Percentiles rank a stretch among this genome's conserved stretches.
These are phyloP conservation scores for Eruca vesicaria DNA, from an alignment of 441 rosid genomes.

Conservation along the genomic window DNA sequence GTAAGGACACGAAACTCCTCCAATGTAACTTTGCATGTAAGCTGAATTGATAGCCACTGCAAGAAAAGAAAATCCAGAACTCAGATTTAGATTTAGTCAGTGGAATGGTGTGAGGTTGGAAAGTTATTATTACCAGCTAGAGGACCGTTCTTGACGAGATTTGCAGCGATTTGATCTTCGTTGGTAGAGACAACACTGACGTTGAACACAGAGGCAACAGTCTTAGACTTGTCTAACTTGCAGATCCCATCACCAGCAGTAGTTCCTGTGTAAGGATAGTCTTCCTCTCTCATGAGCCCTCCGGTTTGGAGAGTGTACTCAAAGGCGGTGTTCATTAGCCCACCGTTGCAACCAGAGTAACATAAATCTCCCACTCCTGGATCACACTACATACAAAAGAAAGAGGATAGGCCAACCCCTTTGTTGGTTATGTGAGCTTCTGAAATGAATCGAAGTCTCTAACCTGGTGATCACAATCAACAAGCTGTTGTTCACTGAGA, in stretches of 20 bases:
- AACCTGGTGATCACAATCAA: slow-evolving; percentile 98
- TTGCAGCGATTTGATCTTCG: slow-evolving; percentile 93
- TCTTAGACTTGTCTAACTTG: slow-evolving; percentile 76
- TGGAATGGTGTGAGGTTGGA: neutral
- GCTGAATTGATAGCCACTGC: slow-evolving; percentile 81
- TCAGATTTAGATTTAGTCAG: neutral
- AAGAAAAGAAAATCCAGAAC: slow-evolving; percentile 21
- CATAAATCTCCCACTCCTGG: slow-evolving; percentile 73
- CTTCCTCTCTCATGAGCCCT: slow-evolving; percentile 88
- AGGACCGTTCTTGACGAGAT: slow-evolving; percentile 87
- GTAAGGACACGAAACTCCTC: slow-evolving; percentile 92
- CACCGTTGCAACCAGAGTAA: slow-evolving; percentile 95
- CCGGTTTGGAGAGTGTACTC: slow-evolving; percentile 86
- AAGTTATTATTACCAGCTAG: neutral
- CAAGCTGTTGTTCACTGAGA: slow-evolving; percentile 98
- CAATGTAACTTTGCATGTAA: slow-evolving; percentile 86
- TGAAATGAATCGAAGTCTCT: neutral
- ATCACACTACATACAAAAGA: slow-evolving; percentile 63
- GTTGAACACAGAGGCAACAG: slow-evolving; percentile 76
- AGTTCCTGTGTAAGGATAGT: slow-evolving; percentile 84
- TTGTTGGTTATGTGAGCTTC: neutral
- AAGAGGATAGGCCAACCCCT: neutral
- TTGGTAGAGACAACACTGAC: slow-evolving; percentile 82
- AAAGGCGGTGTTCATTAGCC: slow-evolving; percentile 88
- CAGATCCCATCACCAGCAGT: slow-evolving; percentile 51